A percentile compares a stretch with the other conserved stretches of the same genome.
Conservation (phyloP, 1,139 yeast species). For the Schizosaccharomyces versatilis region DNA sequence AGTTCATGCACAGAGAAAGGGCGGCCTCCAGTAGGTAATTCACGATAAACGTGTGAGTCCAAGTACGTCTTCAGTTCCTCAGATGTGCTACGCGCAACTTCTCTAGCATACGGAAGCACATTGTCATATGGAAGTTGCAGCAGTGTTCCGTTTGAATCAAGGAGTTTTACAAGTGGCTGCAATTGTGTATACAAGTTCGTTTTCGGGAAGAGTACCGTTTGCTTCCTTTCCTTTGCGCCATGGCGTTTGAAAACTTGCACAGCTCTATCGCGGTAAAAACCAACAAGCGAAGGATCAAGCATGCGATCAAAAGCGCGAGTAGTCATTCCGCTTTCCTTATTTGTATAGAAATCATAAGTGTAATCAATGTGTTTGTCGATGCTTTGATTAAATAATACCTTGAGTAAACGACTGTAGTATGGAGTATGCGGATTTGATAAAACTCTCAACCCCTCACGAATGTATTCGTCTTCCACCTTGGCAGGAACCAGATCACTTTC, state of each 20-base stretch:
- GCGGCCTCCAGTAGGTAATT: slow-evolving; percentile 30
- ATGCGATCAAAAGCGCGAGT: background rate
- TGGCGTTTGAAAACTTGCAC: slow-evolving; percentile 45
- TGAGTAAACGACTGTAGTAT: slow-evolving; percentile 82
- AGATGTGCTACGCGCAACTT: slow-evolving; percentile 40
- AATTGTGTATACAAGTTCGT: slow-evolving; percentile 44
- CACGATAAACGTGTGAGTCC: slow-evolving; percentile 61
- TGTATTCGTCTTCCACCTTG: slow-evolving; percentile 71
- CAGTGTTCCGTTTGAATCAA: slow-evolving; percentile 72
- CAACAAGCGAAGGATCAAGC: background rate
- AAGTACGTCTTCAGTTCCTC: slow-evolving; percentile 27
- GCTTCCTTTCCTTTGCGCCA: slow-evolving; percentile 58
- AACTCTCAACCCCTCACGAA: slow-evolving; percentile 68
- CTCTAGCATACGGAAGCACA: slow-evolving; percentile 71
- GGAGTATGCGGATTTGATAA: slow-evolving; percentile 55
- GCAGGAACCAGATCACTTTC: slow-evolving; percentile 70
- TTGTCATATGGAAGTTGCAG: slow-evolving; percentile 73
- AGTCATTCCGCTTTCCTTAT: background rate
- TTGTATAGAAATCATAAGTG: background rate
- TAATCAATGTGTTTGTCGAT: slow-evolving; percentile 34
- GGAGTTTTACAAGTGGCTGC: slow-evolving; percentile 39
- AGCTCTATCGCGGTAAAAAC: slow-evolving; percentile 24
- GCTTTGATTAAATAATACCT: slow-evolving; percentile 63
- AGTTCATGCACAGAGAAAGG: slow-evolving; percentile 65
- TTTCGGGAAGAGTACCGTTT: slow-evolving; percentile 53